A percentile compares a stretch with the other conserved stretches of the same genome.
phyloP scores from a whole-genome alignment of 2,329 filamentous ascomycete species.

The Parastagonospora nodorum region DNA sequence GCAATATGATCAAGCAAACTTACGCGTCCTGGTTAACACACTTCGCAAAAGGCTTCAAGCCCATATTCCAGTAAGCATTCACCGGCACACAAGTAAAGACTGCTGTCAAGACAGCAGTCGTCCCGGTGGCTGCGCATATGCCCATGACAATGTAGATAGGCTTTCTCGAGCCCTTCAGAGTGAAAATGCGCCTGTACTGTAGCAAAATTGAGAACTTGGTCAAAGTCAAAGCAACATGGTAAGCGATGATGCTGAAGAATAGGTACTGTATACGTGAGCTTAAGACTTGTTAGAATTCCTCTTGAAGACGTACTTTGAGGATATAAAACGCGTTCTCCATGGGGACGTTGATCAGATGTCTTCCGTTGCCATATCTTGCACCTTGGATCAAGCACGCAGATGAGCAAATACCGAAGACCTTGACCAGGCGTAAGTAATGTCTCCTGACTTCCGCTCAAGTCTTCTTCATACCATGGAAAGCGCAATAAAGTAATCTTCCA shows the following conservation, averaged over 20 bases:
- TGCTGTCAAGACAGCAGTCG: constrained; percentile 8
- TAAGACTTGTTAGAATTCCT: too few relatives aligned
- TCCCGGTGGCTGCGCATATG: constrained; percentile 15
- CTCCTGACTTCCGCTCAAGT: not conserved
- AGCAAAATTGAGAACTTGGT: constrained; percentile 30
- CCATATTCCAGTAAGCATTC: constrained; percentile 20
- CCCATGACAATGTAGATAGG: constrained; percentile 23
- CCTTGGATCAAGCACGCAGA: constrained; percentile 2
- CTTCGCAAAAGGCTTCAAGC: not conserved
- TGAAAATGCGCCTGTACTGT: constrained; percentile 29
- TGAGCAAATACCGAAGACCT: not conserved
- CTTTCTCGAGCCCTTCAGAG: constrained; percentile 14
- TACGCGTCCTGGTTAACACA: constrained; percentile 11
- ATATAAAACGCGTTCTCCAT: constrained; percentile 1
- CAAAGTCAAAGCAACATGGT: constrained; percentile 19
- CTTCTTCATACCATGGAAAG: constrained; percentile 10
- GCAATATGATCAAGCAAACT: not conserved
- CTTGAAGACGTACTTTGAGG: constrained; percentile 13
- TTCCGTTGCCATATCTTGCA: constrained; percentile 16
- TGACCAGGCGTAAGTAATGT: not conserved
- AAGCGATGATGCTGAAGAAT: constrained; percentile 24
- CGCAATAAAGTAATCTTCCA: constrained; percentile 15
- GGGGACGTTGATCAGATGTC: constrained; percentile 18
- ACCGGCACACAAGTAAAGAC: constrained; percentile 26
- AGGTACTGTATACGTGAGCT: constrained; percentile 20